Evolutionary conservation across 2,329 filamentous ascomycete species (phyloP).

Genomic region (Davidsoniella australis): DNA sequence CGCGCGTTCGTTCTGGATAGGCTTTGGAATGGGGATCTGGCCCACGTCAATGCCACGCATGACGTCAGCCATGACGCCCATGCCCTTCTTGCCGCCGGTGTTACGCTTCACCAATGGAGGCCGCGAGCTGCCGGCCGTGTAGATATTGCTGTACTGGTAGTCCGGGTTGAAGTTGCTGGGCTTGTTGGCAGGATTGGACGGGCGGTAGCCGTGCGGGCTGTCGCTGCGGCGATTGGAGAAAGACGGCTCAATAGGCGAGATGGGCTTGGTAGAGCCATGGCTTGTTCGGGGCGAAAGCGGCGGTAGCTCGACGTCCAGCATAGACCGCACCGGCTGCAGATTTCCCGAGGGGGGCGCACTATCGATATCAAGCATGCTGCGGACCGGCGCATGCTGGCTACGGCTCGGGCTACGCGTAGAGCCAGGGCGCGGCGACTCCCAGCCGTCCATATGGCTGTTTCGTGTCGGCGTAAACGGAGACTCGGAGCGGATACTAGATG

Average conservation of each 20-base stretch:
- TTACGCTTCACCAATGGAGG: constrained; percentile 31
- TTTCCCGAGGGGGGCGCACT: constrained; percentile 23
- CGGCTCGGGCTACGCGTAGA: constrained; percentile 15
- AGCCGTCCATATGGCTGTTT: constrained; percentile 38
- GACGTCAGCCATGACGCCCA: constrained; percentile 32
- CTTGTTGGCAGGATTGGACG: constrained; percentile 13
- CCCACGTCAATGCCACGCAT: constrained; percentile 34
- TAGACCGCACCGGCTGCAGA: constrained; percentile 28
- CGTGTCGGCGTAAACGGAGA: constrained; percentile 56
- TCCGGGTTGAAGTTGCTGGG: constrained; percentile 26
- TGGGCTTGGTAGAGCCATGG: constrained; percentile 8
- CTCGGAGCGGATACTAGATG: constrained; percentile 16
- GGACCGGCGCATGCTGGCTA: constrained; percentile 35
- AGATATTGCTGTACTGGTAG: constrained; percentile 46
- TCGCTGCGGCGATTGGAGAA: constrained; percentile 6
- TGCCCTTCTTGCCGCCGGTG: constrained; percentile 25
- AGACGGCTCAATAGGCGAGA: constrained; percentile 4
- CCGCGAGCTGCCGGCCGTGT: constrained; percentile 33
- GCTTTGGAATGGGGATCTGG: constrained; percentile 30
- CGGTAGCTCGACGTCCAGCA: constrained; percentile 30
- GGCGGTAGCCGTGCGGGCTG: constrained; percentile 19
- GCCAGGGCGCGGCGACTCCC: constrained; percentile 1
- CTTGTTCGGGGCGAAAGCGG: constrained; percentile 9
- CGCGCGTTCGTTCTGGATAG: constrained; percentile 21
- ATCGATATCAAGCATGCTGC: constrained; percentile 48